phyloP scores from a whole-genome alignment of 345 rosid species.

The Anastatica hierochuntica region DNA sequence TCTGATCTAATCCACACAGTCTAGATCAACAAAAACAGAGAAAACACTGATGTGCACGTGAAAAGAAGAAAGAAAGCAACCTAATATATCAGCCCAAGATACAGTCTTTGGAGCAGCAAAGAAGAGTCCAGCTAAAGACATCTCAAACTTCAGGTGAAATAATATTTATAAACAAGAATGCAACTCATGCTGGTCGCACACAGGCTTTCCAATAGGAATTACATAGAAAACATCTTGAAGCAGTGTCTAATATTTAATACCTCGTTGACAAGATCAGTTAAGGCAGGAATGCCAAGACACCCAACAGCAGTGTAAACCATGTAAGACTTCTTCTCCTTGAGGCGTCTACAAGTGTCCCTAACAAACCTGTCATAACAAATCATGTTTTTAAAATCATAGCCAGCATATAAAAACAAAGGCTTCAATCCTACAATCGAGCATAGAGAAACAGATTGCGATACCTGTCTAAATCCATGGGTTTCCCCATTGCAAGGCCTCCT shows the following conservation, averaged over 20 bases:
- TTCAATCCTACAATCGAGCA: background rate
- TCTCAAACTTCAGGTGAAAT: slow-evolving; percentile 38
- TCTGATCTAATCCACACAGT: background rate
- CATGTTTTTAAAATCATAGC: background rate
- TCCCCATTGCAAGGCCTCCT: slow-evolving; percentile 28
- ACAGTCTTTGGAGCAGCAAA: slow-evolving; percentile 38
- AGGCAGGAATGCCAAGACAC: slow-evolving; percentile 65
- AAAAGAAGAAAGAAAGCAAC: slow-evolving; percentile 28
- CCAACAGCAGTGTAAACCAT: slow-evolving; percentile 87
- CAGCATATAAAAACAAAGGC: background rate
- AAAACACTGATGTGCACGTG: slow-evolving; percentile 31
- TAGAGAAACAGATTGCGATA: background rate
- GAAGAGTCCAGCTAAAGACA: slow-evolving; percentile 34
- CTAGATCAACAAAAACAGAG: background rate
- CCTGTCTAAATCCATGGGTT: slow-evolving; percentile 55
- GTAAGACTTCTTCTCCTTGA: slow-evolving; percentile 90
- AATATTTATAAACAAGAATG: slow-evolving; percentile 28
- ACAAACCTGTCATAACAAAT: slow-evolving; percentile 57
- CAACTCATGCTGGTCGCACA: background rate
- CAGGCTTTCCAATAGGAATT: background rate
- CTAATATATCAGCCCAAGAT: slow-evolving; percentile 32
- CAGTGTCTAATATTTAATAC: slow-evolving; percentile 23
- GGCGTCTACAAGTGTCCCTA: slow-evolving; percentile 58
- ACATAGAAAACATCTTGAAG: background rate
- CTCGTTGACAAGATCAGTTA: slow-evolving; percentile 74